Conservation (phyloP, 148 eudicot species). For the Cornus suecica region DNA sequence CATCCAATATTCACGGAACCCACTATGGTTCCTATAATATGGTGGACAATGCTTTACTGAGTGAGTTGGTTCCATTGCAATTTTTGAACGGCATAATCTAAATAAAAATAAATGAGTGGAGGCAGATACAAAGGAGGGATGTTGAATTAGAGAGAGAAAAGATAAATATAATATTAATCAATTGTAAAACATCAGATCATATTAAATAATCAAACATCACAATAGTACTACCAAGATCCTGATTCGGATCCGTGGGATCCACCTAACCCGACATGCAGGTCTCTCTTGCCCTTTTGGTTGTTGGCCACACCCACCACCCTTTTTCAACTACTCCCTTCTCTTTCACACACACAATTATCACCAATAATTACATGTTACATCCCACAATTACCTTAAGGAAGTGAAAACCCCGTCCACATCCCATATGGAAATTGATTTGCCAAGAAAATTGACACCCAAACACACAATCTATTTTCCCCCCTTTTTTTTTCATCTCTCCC, state of each 20-base stretch:
- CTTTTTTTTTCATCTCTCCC: background rate
- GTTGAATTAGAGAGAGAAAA: background rate
- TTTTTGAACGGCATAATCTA: too few relatives aligned
- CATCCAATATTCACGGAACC: too few relatives aligned
- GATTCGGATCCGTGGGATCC: constrained; percentile 51
- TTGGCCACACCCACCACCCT: constrained; percentile 25
- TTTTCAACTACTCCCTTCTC: constrained; percentile 9
- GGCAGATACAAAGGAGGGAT: background rate
- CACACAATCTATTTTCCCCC: background rate
- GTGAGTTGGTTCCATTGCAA: too few relatives aligned
- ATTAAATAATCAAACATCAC: constrained; percentile 21
- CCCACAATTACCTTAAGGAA: background rate
- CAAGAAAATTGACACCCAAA: background rate
- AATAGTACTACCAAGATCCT: constrained; percentile 30
- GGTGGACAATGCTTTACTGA: too few relatives aligned
- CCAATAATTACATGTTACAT: background rate
- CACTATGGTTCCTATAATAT: too few relatives aligned
- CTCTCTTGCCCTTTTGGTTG: constrained; percentile 31
- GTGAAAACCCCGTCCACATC: background rate
- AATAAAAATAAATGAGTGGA: background rate
- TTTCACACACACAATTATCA: background rate
- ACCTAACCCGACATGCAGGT: constrained; percentile 31
- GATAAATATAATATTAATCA: background rate
- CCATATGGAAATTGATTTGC: too few relatives aligned
- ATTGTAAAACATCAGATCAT: constrained; percentile 16